Conservation (phyloP, 345 rosid genomes). For the Salix arbutifolia region DNA sequence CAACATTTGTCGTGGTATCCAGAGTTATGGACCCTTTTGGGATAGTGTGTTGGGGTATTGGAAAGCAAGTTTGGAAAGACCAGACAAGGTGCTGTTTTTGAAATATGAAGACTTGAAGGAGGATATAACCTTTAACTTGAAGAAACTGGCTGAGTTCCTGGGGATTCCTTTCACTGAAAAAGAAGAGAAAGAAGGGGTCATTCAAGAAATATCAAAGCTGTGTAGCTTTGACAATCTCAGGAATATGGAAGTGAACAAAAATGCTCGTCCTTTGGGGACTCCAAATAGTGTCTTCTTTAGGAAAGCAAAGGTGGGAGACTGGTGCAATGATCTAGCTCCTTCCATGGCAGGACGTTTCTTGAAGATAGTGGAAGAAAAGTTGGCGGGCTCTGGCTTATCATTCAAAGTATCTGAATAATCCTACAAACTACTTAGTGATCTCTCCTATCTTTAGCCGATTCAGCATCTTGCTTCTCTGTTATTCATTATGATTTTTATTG, state of each 20-base stretch:
- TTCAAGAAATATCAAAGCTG: constrained; percentile 7
- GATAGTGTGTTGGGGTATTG: constrained; percentile 32
- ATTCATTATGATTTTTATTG: too few species aligned
- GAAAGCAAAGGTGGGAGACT: constrained; percentile 18
- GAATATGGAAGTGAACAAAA: background rate
- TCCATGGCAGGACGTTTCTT: constrained; percentile 5
- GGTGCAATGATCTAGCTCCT: constrained; percentile 13
- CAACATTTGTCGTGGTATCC: constrained; percentile 18
- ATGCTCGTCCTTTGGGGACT: background rate
- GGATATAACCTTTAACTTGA: constrained; percentile 13
- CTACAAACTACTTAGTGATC: background rate
- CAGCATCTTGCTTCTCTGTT: background rate
- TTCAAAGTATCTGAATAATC: constrained; percentile 22
- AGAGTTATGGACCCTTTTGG: constrained; percentile 37
- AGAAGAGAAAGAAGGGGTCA: constrained; percentile 7
- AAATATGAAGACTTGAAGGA: constrained; percentile 38
- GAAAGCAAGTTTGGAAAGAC: constrained; percentile 24
- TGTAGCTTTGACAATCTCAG: constrained; percentile 20
- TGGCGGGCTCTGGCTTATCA: constrained; percentile 43
- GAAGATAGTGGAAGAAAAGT: constrained; percentile 37
- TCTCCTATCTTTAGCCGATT: too few species aligned
- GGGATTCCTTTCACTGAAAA: constrained; percentile 8
- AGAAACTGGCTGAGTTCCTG: constrained; percentile 14
- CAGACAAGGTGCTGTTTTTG: constrained; percentile 24
- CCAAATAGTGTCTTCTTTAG: constrained; percentile 12